A percentile compares a stretch with the other conserved stretches of the same genome.
phyloP scores from a whole-genome alignment of 2,329 filamentous ascomycete genomes.

The Dactylonectria estremocensis region DNA sequence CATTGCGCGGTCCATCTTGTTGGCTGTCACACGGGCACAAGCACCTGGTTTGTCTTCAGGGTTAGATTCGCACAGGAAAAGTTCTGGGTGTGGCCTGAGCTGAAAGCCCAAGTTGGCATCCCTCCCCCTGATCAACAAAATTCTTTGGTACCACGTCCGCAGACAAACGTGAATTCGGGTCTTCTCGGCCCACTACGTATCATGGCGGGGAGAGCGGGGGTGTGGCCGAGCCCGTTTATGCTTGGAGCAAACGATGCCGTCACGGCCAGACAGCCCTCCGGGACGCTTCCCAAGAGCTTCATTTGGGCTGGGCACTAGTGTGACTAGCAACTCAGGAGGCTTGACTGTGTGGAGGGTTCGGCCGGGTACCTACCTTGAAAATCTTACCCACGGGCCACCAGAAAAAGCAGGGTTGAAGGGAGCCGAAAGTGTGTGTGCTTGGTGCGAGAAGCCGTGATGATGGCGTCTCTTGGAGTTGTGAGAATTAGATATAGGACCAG shows the following conservation, averaged over 20 bases:
- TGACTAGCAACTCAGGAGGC: conserved; percentile 40
- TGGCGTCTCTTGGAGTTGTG: conserved; percentile 36
- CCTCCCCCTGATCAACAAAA: conserved; percentile 14
- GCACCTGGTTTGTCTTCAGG: conserved; percentile 20
- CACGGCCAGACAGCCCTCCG: conserved; percentile 39
- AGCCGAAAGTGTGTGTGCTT: conserved; percentile 37
- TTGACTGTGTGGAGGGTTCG: conserved; percentile 44
- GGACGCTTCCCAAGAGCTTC: conserved; percentile 35
- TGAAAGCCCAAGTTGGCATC: conserved; percentile 29
- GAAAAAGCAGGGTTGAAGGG: conserved; percentile 39
- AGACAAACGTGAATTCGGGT: conserved; percentile 46
- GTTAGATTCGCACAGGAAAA: conserved; percentile 19
- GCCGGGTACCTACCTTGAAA: conserved; percentile 46
- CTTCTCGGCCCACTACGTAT: conserved; percentile 41
- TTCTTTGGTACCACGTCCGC: conserved; percentile 5
- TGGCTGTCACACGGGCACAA: conserved; percentile 41
- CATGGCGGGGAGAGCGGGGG: conserved; percentile 38
- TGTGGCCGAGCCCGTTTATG: conserved; percentile 19
- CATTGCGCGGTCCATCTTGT: conserved; percentile 47
- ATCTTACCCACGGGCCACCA: conserved; percentile 38
- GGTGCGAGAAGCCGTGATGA: conserved; percentile 35
- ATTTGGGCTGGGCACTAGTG: conserved; percentile 38
- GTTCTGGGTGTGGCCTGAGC: conserved; percentile 18
- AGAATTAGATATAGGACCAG: conserved; percentile 44
- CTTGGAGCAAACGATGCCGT: conserved; percentile 40